Evolutionary conservation across 2,329 filamentous ascomycete genomes (phyloP), one percentile per base, ranked within the genome.

Genomic region (Stemphylium lycopersici): DNA sequence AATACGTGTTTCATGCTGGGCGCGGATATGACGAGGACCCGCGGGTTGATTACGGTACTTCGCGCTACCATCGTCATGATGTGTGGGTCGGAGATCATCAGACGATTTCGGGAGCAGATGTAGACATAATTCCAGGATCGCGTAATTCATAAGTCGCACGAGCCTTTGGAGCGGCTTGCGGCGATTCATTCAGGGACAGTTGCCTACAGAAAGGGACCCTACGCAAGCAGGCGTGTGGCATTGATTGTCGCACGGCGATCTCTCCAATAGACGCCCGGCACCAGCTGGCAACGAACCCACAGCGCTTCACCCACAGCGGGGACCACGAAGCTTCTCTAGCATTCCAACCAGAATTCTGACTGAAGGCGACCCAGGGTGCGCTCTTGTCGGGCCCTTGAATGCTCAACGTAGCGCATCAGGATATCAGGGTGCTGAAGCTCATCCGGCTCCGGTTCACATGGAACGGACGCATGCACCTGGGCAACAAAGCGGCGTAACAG

Each of bases 191-290:
- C 50, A 48, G 41, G 37, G 42, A 57, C 38, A 39, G 16, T 46
- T 51, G 43, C 38, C 51, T 49, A 39, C 48, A 36, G 34, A 57
- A 54, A 48, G 40, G 55, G 43, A 52, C 43, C 43, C 43, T 48
- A 41, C 52, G 45, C 41, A 56, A 48, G 56, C 53, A 42, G 51
- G 55, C 63, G 65, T 70, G 67, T 70, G 62, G 65, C 50, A 63
- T 67, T 65, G 61, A 61, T 61, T 58, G 68, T 68, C 60, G 62
- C 68, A 69, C 69, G 64, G 65, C 66, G 59, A 62, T 66, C 59
- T 66, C 63, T 66, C 59, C 62, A 63, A 65, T 71, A 71, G 68
- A 71, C 69, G 70, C 70, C 67, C 69, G 63, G 59, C 56, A 61
- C 59, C 61, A 59, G 45, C 58, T 66, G 65, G 64, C 69, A 69